Percentiles rank a stretch among this genome's conserved stretches.
phyloP scores from a whole-genome alignment of 2,329 filamentous ascomycete genomes.

The Herpomyces periplanetae region DNA sequence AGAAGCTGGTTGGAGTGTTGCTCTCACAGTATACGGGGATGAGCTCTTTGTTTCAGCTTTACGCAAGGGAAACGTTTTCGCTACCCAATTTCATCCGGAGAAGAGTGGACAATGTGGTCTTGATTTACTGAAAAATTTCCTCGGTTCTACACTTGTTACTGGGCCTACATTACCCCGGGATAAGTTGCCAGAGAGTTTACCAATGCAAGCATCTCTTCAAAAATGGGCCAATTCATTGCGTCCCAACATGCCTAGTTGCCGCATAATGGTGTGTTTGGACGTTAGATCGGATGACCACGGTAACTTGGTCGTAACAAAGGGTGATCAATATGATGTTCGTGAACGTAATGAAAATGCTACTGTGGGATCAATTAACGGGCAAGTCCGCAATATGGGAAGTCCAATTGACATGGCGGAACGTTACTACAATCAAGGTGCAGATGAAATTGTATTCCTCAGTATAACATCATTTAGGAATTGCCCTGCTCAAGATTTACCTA shows the following conservation, averaged over 20 bases:
- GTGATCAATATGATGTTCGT: constrained; percentile 89
- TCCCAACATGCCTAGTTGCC: constrained; percentile 33
- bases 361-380: constrained; percentile 13
- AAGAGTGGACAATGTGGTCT: constrained; percentile 75
- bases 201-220: neutral
- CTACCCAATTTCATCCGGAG: constrained; percentile 87
- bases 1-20: constrained; percentile 53
- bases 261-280: constrained; percentile 81
- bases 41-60: constrained; percentile 78
- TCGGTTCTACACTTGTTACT: constrained; percentile 12
- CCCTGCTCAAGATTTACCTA: constrained; percentile 57
- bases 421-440: constrained; percentile 86
- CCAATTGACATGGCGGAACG: constrained; percentile 68
- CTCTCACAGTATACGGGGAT: constrained; percentile 45
- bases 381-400: constrained; percentile 74
- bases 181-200: constrained; percentile 3
- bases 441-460: constrained; percentile 90
- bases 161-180: constrained; percentile 3
- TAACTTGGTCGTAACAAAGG: constrained; percentile 87
- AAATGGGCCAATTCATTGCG: no score
- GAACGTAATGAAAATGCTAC: constrained; percentile 34
- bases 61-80: constrained; percentile 44
- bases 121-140: constrained; percentile 43
- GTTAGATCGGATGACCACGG: constrained; percentile 76
- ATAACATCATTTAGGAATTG: constrained; percentile 94